Evolutionary conservation across 139 green algal genomes (phyloP), one percentile per base, ranked within the genome.

Genomic region (Coelastrella sp.): DNA sequence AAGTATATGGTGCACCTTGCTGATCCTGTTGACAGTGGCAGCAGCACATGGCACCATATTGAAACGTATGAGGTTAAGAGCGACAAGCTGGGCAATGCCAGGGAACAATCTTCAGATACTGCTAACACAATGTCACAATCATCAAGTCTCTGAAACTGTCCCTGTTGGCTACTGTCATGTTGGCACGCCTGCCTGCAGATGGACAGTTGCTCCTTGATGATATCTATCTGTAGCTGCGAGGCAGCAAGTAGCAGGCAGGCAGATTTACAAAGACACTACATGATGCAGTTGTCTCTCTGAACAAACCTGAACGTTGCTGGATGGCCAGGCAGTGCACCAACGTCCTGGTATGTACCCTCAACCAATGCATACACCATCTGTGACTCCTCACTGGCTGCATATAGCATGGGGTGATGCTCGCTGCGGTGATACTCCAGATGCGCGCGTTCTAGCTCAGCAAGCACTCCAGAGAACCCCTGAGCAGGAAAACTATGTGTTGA

Each of bases 291-390:
- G n/a, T n/a, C n/a, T n/a, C n/a, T n/a, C n/a, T n/a, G n/a, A n/a
- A n/a, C n/a, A n/a, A n/a, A 72, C 77, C 79, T 79, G 80, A 86
- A 86, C 6, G 80, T 86, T 43, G 80, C 80, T 9, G 80, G 80
- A 53, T 86, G 80, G 4, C 80, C 80, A 19, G 80, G 80, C 67
- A 86, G 25, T n/a, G 80, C 80, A 1, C 80, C 80, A 4, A 86
- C 80, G 45, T 86, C 80, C 80, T 86, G 80, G 34, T 86, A 86
- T n/a, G 50, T 41, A 13, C 80, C 80, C 48, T 86, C 80, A 5
- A 86, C 80, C 32, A 86, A 43, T 3, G 67, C 50, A 37, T 86
- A 86, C 4, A 69, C 80, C 4, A 66, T 35, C 37, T 86, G 80
- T 23, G 35, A 37, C 8, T 30, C 34, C 23, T 71, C 35, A 38